Evolutionary conservation across 305 asterid genomes (phyloP), one percentile per base, ranked within the genome.

Genomic region (Rubia tinctorum): DNA sequence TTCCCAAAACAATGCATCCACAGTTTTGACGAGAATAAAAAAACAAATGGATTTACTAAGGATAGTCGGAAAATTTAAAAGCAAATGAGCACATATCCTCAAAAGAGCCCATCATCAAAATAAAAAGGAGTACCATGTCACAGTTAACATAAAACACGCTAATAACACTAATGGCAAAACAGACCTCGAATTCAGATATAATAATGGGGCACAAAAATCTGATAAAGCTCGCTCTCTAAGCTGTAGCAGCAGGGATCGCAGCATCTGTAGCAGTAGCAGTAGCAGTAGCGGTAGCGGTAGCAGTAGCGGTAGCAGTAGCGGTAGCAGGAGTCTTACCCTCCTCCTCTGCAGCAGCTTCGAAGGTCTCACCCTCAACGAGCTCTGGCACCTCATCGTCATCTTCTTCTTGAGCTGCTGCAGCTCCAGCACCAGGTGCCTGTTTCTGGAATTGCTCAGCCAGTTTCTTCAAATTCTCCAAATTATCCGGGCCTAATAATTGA

Each of bases 401-500:
- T 13, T 82, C 85, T 25, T 77, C 82, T 66, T 67, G 78, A 71
- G 71, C 70, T 10, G 59, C 17, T 0, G 70, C 5, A 20, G 71
- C 74, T 68, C 70, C 77, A 27, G 78, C 47, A 53, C 44, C 80
- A 45, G 86, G 79, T 53, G 59, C 71, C 72, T 83, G 87, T 73
- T 81, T 83, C 62, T 83, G 84, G 82, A 80, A 83, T 78, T 83
- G 87, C 78, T 81, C 85, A 7, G 83, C 87, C 20, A 83, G 56
- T 64, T 83, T 83, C 78, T 80, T 83, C 80, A 83, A 76, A 72
- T 83, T 78, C 75, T 83, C 87, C 91, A 93, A 79, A 84, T 93
- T 93, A 83, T 93, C 98, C 0, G 97, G 96, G 22, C 97, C 96
- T 93, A 89, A 69, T 58, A 80, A 22, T 5, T 23, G 6, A 14